Evolutionary conservation across 257 asterid genomes (phyloP).

Genomic region (Plectranthus barbatus): DNA sequence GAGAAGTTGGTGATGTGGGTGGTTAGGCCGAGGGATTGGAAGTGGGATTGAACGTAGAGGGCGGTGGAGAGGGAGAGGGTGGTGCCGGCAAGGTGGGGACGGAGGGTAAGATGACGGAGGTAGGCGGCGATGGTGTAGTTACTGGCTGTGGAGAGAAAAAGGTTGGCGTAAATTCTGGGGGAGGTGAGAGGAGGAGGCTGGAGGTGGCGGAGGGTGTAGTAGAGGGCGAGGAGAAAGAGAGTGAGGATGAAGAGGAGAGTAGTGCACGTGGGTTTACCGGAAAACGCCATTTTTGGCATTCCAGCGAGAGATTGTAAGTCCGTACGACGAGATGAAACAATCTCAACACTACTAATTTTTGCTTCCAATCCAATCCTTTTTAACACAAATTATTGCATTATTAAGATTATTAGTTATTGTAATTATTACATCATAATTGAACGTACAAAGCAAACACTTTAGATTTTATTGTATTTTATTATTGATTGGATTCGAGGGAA

Average conservation of each 20-base stretch:
- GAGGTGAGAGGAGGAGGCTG: conserved; percentile 1
- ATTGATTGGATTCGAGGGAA: too few species aligned
- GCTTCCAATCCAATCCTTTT: too few species aligned
- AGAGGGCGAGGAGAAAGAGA: conserved; percentile 31
- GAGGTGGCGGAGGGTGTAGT: conserved; percentile 30
- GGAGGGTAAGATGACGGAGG: conserved; percentile 86
- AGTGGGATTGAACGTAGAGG: conserved; percentile 56
- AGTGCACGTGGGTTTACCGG: conserved; percentile 38
- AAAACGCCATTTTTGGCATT: conserved; percentile 10
- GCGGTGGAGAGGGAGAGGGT: conserved; percentile 51
- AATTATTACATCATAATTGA: too few species aligned
- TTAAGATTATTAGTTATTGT: too few species aligned
- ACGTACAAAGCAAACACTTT: too few species aligned
- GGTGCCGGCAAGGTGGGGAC: conserved; percentile 93
- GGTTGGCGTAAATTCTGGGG: conserved; percentile 16
- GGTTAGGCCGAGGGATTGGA: conserved; percentile 42
- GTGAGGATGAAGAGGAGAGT: conserved; percentile 32
- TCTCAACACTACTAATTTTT: too few species aligned
- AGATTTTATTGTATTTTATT: too few species aligned
- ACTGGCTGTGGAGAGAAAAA: conserved; percentile 59
- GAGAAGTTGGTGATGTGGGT: conserved; percentile 50
- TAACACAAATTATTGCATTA: too few species aligned
- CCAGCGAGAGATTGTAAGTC: background rate
- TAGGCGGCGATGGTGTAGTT: conserved; percentile 69
- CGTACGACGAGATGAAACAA: too few species aligned